phyloP scores from a whole-genome alignment of 2,329 filamentous ascomycete genomes.

The Cercospora sp. region DNA sequence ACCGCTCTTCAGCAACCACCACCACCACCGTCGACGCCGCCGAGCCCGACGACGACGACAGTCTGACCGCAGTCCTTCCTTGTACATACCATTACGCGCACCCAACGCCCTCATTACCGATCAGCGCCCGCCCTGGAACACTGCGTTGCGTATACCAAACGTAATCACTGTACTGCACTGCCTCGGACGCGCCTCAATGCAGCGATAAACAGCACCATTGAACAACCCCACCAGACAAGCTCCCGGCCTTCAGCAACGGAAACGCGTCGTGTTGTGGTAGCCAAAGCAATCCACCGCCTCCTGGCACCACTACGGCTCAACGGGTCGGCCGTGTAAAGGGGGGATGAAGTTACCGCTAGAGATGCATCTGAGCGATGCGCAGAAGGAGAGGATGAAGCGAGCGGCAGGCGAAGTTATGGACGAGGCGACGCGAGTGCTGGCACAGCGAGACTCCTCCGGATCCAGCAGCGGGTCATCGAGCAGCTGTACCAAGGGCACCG shows the following conservation, averaged over 20 bases:
- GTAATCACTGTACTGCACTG: slow-evolving; percentile 7
- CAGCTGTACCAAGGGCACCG: slow-evolving; percentile 32
- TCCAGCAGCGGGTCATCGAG: slow-evolving; percentile 23
- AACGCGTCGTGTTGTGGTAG: neutral
- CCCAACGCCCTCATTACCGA: slow-evolving; percentile 11
- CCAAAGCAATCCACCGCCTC: neutral
- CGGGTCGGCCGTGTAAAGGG: slow-evolving; percentile 4
- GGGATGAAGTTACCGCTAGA: slow-evolving; percentile 11
- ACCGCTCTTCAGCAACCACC: slow-evolving; percentile 16
- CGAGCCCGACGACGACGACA: slow-evolving; percentile 1
- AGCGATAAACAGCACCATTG: neutral
- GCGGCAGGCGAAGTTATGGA: slow-evolving; percentile 27
- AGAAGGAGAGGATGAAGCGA: slow-evolving; percentile 15
- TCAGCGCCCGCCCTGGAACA: slow-evolving; percentile 6
- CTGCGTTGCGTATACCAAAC: slow-evolving; percentile 11
- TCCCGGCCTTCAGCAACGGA: neutral
- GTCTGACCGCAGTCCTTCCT: slow-evolving; percentile 25
- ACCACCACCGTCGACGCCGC: slow-evolving; percentile 6
- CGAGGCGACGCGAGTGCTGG: slow-evolving; percentile 29
- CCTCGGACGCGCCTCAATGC: neutral
- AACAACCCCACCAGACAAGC: neutral
- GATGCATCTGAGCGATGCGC: slow-evolving; percentile 13
- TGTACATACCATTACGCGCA: slow-evolving; percentile 19
- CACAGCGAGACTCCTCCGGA: slow-evolving; percentile 22
- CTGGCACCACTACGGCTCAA: slow-evolving; percentile 12